Percentiles rank a stretch among this genome's conserved stretches.
phyloP scores from a whole-genome alignment of 164 flowering plant species.

The Paratinospora sagittata region DNA sequence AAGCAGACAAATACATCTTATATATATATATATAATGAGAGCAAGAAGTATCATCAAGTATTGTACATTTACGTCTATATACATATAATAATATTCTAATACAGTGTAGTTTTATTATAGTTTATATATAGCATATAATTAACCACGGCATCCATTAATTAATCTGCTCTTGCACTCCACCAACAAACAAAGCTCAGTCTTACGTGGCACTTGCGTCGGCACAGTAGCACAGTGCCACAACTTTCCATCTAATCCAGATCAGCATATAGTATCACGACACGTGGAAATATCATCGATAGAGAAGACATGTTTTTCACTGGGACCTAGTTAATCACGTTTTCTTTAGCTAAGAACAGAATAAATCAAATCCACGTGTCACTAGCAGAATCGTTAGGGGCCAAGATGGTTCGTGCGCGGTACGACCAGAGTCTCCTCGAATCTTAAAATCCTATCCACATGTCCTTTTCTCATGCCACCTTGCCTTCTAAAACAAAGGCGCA shows the following conservation, averaged over 20 bases:
- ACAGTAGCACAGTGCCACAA: background rate
- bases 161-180: no score
- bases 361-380: background rate
- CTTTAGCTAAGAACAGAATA: background rate
- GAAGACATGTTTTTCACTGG: background rate
- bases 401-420: background rate
- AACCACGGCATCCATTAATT: no score
- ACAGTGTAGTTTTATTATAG: no score
- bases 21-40: no score
- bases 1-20: no score
- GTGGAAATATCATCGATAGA: background rate
- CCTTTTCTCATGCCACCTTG: background rate
- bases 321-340: background rate
- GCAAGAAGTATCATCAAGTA: no score
- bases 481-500: background rate
- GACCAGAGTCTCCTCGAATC: background rate
- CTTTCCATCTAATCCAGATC: background rate
- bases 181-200: background rate
- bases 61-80: no score
- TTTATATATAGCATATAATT: no score
- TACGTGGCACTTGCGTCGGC: background rate
- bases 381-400: background rate
- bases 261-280: background rate
- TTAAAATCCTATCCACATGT: slow-evolving; percentile 2
- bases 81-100: no score